Conservation (phyloP, 352 stramenopile genomes). For the Phytophthora quininea region DNA sequence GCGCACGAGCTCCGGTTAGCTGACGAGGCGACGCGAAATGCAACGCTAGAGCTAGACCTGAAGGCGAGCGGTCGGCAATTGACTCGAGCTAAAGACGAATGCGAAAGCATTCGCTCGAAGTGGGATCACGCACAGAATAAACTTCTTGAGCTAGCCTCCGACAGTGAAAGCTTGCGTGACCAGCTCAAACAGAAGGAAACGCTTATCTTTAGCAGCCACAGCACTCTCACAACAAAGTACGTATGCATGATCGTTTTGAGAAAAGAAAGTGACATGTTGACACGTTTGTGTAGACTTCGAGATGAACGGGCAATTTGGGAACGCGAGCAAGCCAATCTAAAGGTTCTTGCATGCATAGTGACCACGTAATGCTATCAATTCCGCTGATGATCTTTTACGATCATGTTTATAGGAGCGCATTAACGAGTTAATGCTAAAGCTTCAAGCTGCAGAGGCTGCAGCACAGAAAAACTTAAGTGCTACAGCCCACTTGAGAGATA, state of each 20-base stretch:
- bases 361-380: not conserved
- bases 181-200: conserved; percentile 80
- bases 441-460: conserved; percentile 56
- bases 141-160: conserved; percentile 51
- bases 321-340: conserved; percentile 48
- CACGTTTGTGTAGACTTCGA: conserved; percentile 40
- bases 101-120: conserved; percentile 50
- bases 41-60: conserved; percentile 59
- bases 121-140: conserved; percentile 67
- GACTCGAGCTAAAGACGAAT: conserved; percentile 52
- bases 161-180: conserved; percentile 65
- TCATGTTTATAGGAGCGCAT: conserved; percentile 43
- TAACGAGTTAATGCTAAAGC: conserved; percentile 57
- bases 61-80: conserved; percentile 59
- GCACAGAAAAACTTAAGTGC: conserved; percentile 35
- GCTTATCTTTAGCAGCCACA: conserved; percentile 68
- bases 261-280: no score
- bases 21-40: conserved; percentile 49
- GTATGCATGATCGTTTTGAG: not conserved
- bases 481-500: conserved; percentile 23
- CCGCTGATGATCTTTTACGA: no score
- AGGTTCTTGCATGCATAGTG: conserved; percentile 28
- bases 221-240: conserved; percentile 58
- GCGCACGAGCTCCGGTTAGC: conserved; percentile 53
- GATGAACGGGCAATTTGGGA: conserved; percentile 65